These are phyloP conservation scores for Globisporangium acanthophoron DNA, from an alignment of 352 stramenopile species.

Conservation along the genomic window DNA sequence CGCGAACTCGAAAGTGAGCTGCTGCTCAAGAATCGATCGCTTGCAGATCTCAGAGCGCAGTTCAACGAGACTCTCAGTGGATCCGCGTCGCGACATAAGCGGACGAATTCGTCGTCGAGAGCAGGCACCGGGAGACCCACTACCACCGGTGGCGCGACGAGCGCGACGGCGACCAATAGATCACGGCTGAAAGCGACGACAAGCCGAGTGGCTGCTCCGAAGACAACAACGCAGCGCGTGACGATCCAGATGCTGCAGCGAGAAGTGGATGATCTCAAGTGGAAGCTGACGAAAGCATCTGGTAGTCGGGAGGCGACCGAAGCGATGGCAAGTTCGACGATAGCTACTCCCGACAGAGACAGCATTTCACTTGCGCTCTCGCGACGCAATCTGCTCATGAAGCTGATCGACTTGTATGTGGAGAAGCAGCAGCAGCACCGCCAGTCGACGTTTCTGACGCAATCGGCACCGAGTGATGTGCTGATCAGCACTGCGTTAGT, in stretches of 20 bases:
- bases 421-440: too few relatives aligned
- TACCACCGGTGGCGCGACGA: not conserved
- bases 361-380: too few relatives aligned
- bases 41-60: slow-evolving; percentile 27
- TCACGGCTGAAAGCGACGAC: slow-evolving; percentile 7
- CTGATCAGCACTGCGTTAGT: too few relatives aligned
- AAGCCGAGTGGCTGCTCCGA: slow-evolving; percentile 21
- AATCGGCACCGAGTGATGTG: too few relatives aligned
- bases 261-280: slow-evolving; percentile 32
- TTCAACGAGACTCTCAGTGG: slow-evolving; percentile 19
- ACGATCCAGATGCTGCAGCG: slow-evolving; percentile 30
- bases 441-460: too few relatives aligned
- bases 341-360: too few relatives aligned
- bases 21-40: slow-evolving; percentile 23
- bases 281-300: slow-evolving; percentile 18
- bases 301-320: too few relatives aligned
- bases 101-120: not conserved
- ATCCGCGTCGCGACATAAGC: not conserved
- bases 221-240: slow-evolving; percentile 24
- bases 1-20: slow-evolving; percentile 38
- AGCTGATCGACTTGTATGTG: too few relatives aligned
- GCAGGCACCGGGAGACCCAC: not conserved
- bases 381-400: too few relatives aligned
- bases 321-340: too few relatives aligned
- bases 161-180: not conserved